A percentile compares a stretch with the other conserved stretches of the same genome.
phyloP scores from a whole-genome alignment of 352 stramenopile species.

The Pythium insidiosum region DNA sequence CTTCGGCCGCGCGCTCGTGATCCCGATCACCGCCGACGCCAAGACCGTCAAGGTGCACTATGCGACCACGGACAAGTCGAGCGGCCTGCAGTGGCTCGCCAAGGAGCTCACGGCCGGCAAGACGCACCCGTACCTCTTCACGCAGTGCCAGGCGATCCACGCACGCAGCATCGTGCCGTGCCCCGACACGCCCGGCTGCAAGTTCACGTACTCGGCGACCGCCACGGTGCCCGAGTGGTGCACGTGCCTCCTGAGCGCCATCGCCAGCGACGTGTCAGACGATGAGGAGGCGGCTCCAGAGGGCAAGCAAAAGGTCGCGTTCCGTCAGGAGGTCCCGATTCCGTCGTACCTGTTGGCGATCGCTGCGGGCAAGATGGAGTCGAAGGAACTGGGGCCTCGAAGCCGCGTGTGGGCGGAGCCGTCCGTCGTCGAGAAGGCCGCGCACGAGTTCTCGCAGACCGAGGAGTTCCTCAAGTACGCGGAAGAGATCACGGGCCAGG shows the following conservation, averaged over 20 bases:
- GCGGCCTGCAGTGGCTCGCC: no score
- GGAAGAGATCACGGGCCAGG: no score
- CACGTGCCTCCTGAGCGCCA: constrained; percentile 90
- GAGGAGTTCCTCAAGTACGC: no score
- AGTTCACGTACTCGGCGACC: constrained; percentile 92
- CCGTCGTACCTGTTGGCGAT: no score
- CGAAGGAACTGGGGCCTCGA: constrained; percentile 79
- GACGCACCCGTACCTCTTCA: constrained; percentile 93
- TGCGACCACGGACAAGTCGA: no score
- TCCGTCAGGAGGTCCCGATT: constrained; percentile 88
- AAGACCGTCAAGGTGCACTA: constrained; percentile 77
- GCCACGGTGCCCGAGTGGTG: no score
- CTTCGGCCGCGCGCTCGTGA: constrained; percentile 68
- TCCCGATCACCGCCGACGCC: constrained; percentile 33
- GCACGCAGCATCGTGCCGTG: constrained; percentile 93
- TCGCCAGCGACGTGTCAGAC: constrained; percentile 17
- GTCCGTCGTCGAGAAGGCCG: constrained; percentile 87
- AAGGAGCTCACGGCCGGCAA: constrained; percentile 93
- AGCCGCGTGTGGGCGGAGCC: no score
- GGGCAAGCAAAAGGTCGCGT: constrained; percentile 49
- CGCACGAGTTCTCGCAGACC: no score
- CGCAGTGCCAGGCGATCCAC: constrained; percentile 93
- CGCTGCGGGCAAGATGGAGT: constrained; percentile 89
- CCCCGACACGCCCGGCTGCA: constrained; percentile 89
- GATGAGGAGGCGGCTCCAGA: constrained; percentile 15